Base-by-base conservation (phyloP, 169 alveolate genomes). In the Babesia microti region DNA sequence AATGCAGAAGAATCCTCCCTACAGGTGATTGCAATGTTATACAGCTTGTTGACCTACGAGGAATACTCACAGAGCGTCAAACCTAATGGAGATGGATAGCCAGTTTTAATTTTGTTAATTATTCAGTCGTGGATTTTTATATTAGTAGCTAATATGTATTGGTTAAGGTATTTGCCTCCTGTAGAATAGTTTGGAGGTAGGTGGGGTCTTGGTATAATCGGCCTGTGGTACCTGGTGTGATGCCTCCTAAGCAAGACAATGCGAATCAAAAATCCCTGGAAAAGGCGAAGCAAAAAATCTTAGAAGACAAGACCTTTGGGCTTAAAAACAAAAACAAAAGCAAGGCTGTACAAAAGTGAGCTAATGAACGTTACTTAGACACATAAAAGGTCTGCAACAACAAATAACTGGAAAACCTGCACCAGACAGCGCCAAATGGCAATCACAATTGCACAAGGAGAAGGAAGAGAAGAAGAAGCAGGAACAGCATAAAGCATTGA, bases 291-390 rank as follows among this genome's bases (percentile, higher is more conserved):
- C 97, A 93, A 73, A 95, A 93, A 73, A 74, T 95, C 69, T 89
- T 91, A 29, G 98, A 95, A 68, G 99, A 95, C 74, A 94, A 91
- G 68, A 95, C 99, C 1, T 95, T 95, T 74, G 99, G 99, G 32
- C 71, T 94, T 21, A 95, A 95, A 71, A 95, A 95, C 79, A 95
- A 95, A 72, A 89, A 93, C 68, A 95, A 95, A 68, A 79, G 95
- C 29, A 90, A 88, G 45, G 72, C 91, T 27, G 99, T 94, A 3
- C 96, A 95, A 73, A 92, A 92, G 91, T 94, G 19, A 4, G 49
- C 33, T 36, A 5, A 21, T 23, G 3, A 4, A 15, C n/a, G 12
- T 9, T 12, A 19, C 29, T 4, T 36, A 76, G 85, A 51, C 69
- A 63, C 51, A 81, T 81, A 21, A 81, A 81, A 45, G 79, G 89